Conservation (phyloP, 1,139 yeast genomes). For the Suhomyces terraborum region DNA sequence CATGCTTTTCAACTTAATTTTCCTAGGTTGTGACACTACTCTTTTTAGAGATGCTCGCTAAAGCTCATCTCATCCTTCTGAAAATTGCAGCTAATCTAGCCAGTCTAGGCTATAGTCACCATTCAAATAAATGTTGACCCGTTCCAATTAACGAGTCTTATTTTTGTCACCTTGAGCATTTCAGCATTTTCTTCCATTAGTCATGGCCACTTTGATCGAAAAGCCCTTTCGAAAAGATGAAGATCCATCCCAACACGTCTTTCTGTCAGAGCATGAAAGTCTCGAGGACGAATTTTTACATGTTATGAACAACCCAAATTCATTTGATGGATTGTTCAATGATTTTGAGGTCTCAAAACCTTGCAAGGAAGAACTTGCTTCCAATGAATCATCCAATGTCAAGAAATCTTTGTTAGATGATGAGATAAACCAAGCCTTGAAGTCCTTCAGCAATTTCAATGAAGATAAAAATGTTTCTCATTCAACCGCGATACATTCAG, state of each 20-base stretch:
- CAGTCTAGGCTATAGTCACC: neutral
- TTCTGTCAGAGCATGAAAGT: neutral
- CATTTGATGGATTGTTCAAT: neutral
- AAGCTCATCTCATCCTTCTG: constrained; percentile 6
- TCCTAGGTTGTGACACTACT: neutral
- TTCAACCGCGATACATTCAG: neutral
- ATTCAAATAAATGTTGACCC: neutral
- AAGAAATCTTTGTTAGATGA: constrained; percentile 18
- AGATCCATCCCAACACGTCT: neutral
- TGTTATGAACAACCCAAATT: neutral
- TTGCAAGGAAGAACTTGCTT: neutral
- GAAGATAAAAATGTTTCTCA: constrained; percentile 8
- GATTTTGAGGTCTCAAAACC: neutral
- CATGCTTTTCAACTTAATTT: no score
- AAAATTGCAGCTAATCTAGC: constrained; percentile 1
- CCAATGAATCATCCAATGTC: neutral
- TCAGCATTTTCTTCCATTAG: neutral
- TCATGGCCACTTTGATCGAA: neutral
- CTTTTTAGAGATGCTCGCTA: neutral
- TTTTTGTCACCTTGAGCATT: neutral
- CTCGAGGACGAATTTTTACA: neutral
- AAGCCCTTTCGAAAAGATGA: neutral
- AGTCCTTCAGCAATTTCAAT: constrained; percentile 23
- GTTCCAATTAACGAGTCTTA: neutral
- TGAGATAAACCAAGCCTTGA: constrained; percentile 26